Conservation (phyloP, 108 stramenopile genomes). For the Skeletonema marinoi region DNA sequence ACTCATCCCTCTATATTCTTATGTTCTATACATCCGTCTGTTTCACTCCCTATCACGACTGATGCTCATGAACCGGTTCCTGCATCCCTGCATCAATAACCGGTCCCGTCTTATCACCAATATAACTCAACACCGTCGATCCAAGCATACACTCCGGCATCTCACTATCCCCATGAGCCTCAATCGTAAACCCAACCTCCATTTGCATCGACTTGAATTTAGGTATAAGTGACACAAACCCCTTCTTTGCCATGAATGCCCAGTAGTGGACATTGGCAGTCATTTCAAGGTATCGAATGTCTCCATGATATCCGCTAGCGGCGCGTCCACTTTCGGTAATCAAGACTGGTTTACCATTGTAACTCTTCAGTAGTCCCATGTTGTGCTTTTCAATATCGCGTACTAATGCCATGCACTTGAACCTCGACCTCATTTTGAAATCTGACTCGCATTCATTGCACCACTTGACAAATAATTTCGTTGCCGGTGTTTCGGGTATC, state of each 20-base stretch:
- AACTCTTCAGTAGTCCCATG: constrained; percentile 53
- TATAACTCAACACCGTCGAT: constrained; percentile 44
- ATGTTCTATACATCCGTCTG: background rate
- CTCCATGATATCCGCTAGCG: constrained; percentile 34
- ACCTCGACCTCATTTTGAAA: constrained; percentile 43
- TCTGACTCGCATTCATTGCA: constrained; percentile 49
- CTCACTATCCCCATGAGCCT: constrained; percentile 59
- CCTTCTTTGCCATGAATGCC: constrained; percentile 69
- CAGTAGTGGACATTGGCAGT: constrained; percentile 60
- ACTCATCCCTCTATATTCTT: background rate
- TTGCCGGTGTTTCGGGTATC: constrained; percentile 48
- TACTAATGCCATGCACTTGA: constrained; percentile 66
- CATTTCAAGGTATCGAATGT: constrained; percentile 56
- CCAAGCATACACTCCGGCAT: constrained; percentile 72
- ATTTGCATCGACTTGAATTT: constrained; percentile 59
- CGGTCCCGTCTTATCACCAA: constrained; percentile 39
- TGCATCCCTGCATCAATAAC: constrained; percentile 45
- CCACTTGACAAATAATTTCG: constrained; percentile 54
- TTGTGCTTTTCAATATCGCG: constrained; percentile 51
- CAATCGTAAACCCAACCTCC: constrained; percentile 71
- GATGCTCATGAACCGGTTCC: constrained; percentile 50
- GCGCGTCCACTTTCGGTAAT: constrained; percentile 62
- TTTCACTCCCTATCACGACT: constrained; percentile 5
- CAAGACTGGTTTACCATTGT: constrained; percentile 73
- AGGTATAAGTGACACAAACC: constrained; percentile 60